Base-by-base conservation (phyloP, 1,284 basidiomycete species). In the Cryptococcus maquisensis region DNA sequence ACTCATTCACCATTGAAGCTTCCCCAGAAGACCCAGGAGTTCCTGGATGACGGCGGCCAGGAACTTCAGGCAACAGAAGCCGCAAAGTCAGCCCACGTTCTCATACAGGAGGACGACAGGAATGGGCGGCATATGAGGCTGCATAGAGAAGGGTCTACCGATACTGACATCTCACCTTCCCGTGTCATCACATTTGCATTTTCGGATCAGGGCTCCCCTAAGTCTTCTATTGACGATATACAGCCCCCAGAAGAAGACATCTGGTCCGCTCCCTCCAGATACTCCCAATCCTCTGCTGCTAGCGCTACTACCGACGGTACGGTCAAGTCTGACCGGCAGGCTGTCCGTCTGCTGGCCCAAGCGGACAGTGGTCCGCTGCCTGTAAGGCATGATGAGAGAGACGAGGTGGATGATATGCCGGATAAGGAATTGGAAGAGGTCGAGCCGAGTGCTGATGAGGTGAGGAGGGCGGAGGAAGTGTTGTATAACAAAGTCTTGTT, bases 311-410 rank as follows among this genome's bases (percentile, higher is more conserved):
- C 41, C 15, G 9, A 44, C 20, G 18, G 20, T 10, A 46, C 50
- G 10, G 26, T 28, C 23, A 28, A 32, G 21, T 55, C 57, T 18
- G 57, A 59, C 38, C 28, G 43, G 13, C 16, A 38, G 2, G 57
- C 53, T 36, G 8, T 18, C 5, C 10, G 43, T 12, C 45, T 59
- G 12, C 46, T 59, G 2, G 52, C 52, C 7, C 32, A 45, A 21
- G 53, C 57, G 20, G 53, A 59, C 49, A 55, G 52, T 38, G 57
- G 57, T 18, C 57, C 53, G 23, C 15, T 16, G 41, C 26, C 35
- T 26, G 43, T 47, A 1, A 44, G 41, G 8, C 46, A 43, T 23
- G 52, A 54, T 18, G 36, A 37, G 35, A 32, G 52, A 18, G 26
- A 59, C 37, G 42, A 49, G 13, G 36, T 52, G 2, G 26, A 42